These are phyloP conservation scores for Phylloporus arenicola DNA, from an alignment of 768 basidiomycete genomes.

Conservation along the genomic window DNA sequence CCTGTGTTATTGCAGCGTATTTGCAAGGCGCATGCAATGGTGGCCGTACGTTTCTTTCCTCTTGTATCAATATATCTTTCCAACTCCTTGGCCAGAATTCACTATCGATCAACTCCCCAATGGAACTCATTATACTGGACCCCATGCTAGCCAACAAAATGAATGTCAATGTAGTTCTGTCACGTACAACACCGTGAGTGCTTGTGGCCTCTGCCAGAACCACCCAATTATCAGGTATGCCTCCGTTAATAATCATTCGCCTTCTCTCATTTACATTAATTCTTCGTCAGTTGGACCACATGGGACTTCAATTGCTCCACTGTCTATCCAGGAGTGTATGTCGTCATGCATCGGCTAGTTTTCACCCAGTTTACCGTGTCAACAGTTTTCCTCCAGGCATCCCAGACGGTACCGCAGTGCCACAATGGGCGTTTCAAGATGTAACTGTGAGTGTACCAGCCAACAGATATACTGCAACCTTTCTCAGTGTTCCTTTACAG, in stretches of 20 bases:
- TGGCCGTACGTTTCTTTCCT: conserved; percentile 33
- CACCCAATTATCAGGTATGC: conserved; percentile 33
- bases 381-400: conserved; percentile 44
- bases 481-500: conserved; percentile 20
- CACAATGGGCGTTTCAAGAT: conserved; percentile 59
- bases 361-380: neutral
- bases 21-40: conserved; percentile 39
- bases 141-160: conserved; percentile 28
- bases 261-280: conserved; percentile 4
- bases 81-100: conserved; percentile 28
- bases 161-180: conserved; percentile 53
- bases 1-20: conserved; percentile 42
- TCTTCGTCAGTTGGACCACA: conserved; percentile 41
- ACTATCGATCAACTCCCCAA: conserved; percentile 36
- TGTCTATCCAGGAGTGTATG: conserved; percentile 28
- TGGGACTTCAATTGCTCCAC: conserved; percentile 47
- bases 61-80: conserved; percentile 5
- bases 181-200: conserved; percentile 50
- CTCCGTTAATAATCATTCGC: neutral
- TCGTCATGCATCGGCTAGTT: neutral
- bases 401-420: conserved; percentile 46
- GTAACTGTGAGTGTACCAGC: conserved; percentile 36
- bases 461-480: neutral
- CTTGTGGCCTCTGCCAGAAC: conserved; percentile 55
- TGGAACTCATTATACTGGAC: conserved; percentile 25